These are phyloP conservation scores for Annulohypoxylon bovei DNA, from an alignment of 495 filamentous ascomycete species.

Conservation along the genomic window DNA sequence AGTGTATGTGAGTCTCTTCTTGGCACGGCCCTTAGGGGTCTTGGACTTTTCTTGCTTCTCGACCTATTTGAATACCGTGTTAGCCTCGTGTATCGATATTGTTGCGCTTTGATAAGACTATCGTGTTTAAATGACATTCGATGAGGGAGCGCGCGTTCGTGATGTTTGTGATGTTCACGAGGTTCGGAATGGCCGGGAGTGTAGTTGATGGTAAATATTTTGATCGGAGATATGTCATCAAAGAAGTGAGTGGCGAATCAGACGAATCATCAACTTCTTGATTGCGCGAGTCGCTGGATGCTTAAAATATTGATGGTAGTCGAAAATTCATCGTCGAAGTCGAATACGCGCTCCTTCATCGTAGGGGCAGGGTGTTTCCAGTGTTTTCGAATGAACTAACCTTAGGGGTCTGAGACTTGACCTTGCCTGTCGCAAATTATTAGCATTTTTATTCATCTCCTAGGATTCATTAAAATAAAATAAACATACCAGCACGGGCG, in stretches of 20 bases:
- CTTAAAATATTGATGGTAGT: background rate
- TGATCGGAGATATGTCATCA: constrained; percentile 1
- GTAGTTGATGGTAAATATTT: background rate
- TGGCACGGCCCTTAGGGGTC: constrained; percentile 95
- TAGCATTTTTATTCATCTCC: constrained; percentile 8
- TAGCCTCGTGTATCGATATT: constrained; percentile 4
- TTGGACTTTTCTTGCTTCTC: constrained; percentile 93
- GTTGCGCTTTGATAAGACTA: background rate
- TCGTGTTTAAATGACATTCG: background rate
- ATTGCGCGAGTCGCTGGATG: constrained; percentile 3
- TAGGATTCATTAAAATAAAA: background rate
- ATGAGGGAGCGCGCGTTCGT: constrained; percentile 23
- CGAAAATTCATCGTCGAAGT: constrained; percentile 5
- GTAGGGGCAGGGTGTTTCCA: background rate
- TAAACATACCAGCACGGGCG: constrained; percentile 82
- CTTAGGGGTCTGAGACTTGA: constrained; percentile 61
- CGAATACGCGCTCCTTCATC: constrained; percentile 25
- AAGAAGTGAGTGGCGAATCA: constrained; percentile 21
- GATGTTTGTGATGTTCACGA: background rate
- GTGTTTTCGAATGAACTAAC: constrained; percentile 31
- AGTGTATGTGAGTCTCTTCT: constrained; percentile 97
- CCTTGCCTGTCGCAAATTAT: constrained; percentile 49
- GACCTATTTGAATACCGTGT: constrained; percentile 65
- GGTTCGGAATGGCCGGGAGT: constrained; percentile 1
- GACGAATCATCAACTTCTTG: background rate